Evolutionary conservation across 441 rosid species (phyloP).

Genomic region (Raphanus hybrid): DNA sequence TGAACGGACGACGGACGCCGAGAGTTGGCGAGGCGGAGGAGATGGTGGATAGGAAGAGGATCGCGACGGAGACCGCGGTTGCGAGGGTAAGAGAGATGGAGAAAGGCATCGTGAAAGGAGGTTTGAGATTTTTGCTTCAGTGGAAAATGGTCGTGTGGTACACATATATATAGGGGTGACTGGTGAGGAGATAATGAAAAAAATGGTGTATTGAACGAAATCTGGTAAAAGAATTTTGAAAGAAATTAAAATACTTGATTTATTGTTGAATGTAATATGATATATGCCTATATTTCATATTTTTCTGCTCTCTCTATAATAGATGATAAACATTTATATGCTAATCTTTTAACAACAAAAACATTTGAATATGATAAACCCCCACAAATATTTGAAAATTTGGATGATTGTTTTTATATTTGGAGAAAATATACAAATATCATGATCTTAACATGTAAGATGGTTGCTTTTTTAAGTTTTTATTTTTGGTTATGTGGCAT

Average conservation of each 20-base stretch:
- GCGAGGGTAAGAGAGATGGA: conserved; percentile 30
- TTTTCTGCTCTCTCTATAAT: not conserved
- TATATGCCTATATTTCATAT: not conserved
- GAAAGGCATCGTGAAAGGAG: conserved; percentile 26
- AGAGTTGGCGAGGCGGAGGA: conserved; percentile 29
- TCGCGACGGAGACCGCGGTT: conserved; percentile 17
- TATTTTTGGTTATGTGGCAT: not conserved
- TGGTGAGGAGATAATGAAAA: not conserved
- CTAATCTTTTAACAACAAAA: not conserved
- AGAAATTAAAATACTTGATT: not conserved
- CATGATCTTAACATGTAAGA: not conserved
- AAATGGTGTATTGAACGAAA: not conserved
- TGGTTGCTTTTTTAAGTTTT: not conserved
- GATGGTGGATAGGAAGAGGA: conserved; percentile 24
- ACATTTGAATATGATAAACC: not conserved
- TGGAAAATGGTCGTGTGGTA: not conserved
- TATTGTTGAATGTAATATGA: not conserved
- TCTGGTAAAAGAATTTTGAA: not conserved
- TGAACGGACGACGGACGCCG: conserved; percentile 52
- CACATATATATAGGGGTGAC: not conserved
- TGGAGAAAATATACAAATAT: not conserved
- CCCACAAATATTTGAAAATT: not conserved
- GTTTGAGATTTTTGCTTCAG: conserved; percentile 21
- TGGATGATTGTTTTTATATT: not conserved
- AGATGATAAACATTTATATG: not conserved